These are phyloP conservation scores for Alloteropsis semialata DNA, from an alignment of 176 grass and related monocot species.

Conservation along the genomic window DNA sequence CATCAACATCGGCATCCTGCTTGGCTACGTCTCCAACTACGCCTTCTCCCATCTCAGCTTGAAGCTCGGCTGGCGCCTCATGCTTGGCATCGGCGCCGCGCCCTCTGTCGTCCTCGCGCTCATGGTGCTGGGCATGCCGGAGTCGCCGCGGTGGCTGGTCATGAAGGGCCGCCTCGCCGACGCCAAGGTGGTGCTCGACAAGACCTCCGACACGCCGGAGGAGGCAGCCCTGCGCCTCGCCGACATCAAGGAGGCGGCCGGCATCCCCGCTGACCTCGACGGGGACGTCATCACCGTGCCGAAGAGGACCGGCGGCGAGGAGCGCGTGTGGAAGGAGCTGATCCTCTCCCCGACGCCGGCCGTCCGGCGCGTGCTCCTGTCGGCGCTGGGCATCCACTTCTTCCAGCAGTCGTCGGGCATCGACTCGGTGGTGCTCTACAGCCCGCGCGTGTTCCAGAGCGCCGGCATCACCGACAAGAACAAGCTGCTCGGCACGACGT, in stretches of 20 bases:
- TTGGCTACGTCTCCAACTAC: conserved; percentile 13
- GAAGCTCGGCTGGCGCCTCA: conserved; percentile 2
- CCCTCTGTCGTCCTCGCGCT: conserved; percentile 2
- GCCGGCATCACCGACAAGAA: conserved; percentile 39
- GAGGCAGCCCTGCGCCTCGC: conserved; percentile 25
- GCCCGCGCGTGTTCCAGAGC: conserved; percentile 52
- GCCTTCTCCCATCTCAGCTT: conserved; percentile 13
- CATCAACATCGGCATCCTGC: conserved; percentile 10
- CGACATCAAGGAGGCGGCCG: conserved; percentile 44
- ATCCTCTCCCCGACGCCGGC: conserved; percentile 33
- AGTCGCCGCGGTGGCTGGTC: conserved; percentile 12
- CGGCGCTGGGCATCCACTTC: conserved; percentile 54
- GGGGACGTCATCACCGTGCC: conserved; percentile 27
- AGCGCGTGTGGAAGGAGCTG: conserved; percentile 49
- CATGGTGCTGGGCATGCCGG: conserved; percentile 14
- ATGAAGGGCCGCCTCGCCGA: conserved; percentile 19
- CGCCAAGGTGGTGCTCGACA: not conserved
- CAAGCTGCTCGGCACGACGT: conserved; percentile 49
- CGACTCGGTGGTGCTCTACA: conserved; percentile 71
- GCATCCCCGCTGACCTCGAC: conserved; percentile 30
- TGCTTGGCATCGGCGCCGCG: conserved; percentile 18
- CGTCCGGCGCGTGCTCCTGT: conserved; percentile 49
- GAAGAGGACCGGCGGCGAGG: conserved; percentile 1
- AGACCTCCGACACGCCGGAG: conserved; percentile 15
- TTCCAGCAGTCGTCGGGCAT: conserved; percentile 70